Base-by-base conservation (phyloP, 495 filamentous ascomycete genomes). In the Penicillium cosmopolitanum region DNA sequence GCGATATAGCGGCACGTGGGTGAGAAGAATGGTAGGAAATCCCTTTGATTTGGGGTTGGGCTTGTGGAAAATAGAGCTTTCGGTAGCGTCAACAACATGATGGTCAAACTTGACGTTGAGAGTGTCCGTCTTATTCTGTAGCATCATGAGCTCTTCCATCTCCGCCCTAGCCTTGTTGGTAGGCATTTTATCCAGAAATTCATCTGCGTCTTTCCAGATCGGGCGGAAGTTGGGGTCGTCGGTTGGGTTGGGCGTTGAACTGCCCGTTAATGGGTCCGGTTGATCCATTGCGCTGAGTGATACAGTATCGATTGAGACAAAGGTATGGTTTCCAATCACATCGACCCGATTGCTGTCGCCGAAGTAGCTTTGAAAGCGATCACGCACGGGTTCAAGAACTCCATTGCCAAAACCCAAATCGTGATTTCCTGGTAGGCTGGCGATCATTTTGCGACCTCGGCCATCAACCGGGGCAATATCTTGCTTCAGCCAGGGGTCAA, bases 341-440 rank as follows among this genome's bases (percentile, higher is more conserved):
- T 97, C 91, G 15, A 98, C 84, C 15, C 90, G 81, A 64, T 96
- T 98, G 11, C 88, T 88, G 50, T 91, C 84, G 12, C 96, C 96
- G 75, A 99, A 97, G 71, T 89, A 96, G 1, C 88, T 83, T 61
- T 90, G 85, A 68, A 97, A 98, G 46, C 96, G 80, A 65, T 90
- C 83, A 51, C 92, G 82, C 12, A 96, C 90, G 0, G 88, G 75
- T 23, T 87, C 64, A 66, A 95, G 89, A 53, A 99, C 87, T 18
- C 92, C 89, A 25, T 83, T 84, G 2, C 90, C 96, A 65, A 99
- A 94, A 2, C 96, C 96, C n/a, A 97, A 76, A 71, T 99, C 96
- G 71, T 99, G 96, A 61, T 99, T 99, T 7, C 95, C 96, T 1
- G 96, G 96, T 19, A 99, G 67, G 62, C 86, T 91, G 3, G 88